Evolutionary conservation across 2,329 filamentous ascomycete species (phyloP).

Genomic region (Apiospora arundinis): DNA sequence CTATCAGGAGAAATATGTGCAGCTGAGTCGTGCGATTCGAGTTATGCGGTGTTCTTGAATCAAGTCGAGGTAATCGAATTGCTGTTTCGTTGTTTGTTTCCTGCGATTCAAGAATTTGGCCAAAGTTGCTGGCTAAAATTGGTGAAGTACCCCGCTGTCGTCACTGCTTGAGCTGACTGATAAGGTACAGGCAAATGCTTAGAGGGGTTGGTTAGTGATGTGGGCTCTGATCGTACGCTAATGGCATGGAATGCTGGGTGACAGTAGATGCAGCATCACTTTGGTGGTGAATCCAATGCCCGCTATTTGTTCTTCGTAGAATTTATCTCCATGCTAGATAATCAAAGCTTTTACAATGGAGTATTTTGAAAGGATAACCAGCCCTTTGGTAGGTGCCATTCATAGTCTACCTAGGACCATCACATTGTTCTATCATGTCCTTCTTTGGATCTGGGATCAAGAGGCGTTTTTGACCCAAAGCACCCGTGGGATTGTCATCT

Average conservation of each 20-base stretch:
- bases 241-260: background rate
- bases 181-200: background rate
- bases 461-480: background rate
- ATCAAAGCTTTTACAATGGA: background rate
- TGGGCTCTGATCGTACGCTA: background rate
- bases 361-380: background rate
- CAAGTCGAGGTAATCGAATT: background rate
- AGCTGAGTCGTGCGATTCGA: background rate
- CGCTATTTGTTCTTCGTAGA: background rate
- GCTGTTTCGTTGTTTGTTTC: background rate
- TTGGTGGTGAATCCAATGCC: background rate
- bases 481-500: too few species aligned
- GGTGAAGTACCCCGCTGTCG: conserved; percentile 21
- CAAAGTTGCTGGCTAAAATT: conserved; percentile 5
- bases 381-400: background rate
- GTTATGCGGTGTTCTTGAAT: background rate
- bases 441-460: background rate
- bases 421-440: background rate
- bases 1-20: background rate
- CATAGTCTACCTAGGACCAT: background rate
- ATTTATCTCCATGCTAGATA: background rate
- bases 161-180: conserved; percentile 5
- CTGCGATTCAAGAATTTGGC: background rate
- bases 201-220: background rate
- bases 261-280: background rate